phyloP scores from a whole-genome alignment of 208 protist species.

The Willaertia magna region DNA sequence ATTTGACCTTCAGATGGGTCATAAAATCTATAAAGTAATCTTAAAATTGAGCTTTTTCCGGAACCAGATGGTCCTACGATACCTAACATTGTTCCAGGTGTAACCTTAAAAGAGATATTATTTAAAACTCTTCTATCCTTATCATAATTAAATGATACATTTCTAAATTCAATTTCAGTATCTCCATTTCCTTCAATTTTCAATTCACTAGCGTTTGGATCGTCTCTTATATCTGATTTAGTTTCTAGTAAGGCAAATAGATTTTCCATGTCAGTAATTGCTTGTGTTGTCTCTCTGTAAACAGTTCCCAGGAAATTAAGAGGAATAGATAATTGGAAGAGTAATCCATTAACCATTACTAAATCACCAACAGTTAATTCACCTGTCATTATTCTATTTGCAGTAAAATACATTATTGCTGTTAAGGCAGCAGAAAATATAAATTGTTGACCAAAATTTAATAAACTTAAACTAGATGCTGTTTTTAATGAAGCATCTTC shows the following conservation, averaged over 20 bases:
- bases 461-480: not conserved
- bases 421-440: not conserved
- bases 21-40: slow-evolving; percentile 84
- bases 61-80: slow-evolving; percentile 80
- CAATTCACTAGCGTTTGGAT: not conserved
- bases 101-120: slow-evolving; percentile 64
- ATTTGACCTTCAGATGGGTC: slow-evolving; percentile 68
- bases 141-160: slow-evolving; percentile 9
- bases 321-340: slow-evolving; percentile 87
- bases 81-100: slow-evolving; percentile 64
- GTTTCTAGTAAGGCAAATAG: slow-evolving; percentile 71
- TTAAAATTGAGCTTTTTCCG: slow-evolving; percentile 48
- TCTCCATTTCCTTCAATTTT: not conserved
- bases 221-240: not conserved
- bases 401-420: not conserved
- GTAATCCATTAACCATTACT: slow-evolving; percentile 73
- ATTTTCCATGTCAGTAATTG: slow-evolving; percentile 82
- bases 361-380: slow-evolving; percentile 80
- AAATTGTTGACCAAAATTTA: slow-evolving; percentile 2
- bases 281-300: slow-evolving; percentile 75
- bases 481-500: not conserved
- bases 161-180: slow-evolving; percentile 6
- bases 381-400: slow-evolving; percentile 43
- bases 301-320: slow-evolving; percentile 89
- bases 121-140: slow-evolving; percentile 36